Evolutionary conservation across 2,329 filamentous ascomycete species (phyloP), one percentile per base, ranked within the genome.

Genomic region (Penicillium expansum): DNA sequence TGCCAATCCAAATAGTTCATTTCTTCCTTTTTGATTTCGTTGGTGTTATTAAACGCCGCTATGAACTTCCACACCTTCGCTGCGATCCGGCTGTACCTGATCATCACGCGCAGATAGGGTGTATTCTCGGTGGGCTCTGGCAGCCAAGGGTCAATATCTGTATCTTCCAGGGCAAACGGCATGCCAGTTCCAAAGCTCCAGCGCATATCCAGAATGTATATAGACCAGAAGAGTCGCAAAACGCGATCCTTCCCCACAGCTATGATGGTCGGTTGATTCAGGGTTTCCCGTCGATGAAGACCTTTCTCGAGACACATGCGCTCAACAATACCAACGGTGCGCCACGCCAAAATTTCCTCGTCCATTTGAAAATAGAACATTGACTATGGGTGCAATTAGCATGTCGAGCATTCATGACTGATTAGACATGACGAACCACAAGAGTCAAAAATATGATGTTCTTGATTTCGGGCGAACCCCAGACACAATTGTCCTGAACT

Each of bases 141-240:
- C 16, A 96, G 76, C 55, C 83, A 82, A 1, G 87, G 85, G 65
- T 96, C 92, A 57, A 96, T 90, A 67, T 95, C 91, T 5, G 87
- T 83, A 67, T 96, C 91, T 62, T 92, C 88, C 18, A 95, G 77
- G 1, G 89, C 86, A 73, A 91, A 96, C 0, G 91, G 91, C 77
- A 96, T 84, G 0, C 92, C 92, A 0, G 90, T 92, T 18, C 88
- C 90, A 67, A 96, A 93, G 56, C 89, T 91, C 90, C 91, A 96
- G 48, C 91, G 82, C 50, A 91, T 82, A 71, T 96, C 92, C n/a
- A 96, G 80, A 1, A 92, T 86, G 67, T 93, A 96, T 18, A 92
- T 86, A 1, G 88, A 88, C 92, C 91, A 97, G 72, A 95, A 96
- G 5, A 91, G 83, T 42, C 88, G 84, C 10, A 92, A 79, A 0